Conservation (phyloP, 176 grass and related monocot species). For the Avena sativa region DNA sequence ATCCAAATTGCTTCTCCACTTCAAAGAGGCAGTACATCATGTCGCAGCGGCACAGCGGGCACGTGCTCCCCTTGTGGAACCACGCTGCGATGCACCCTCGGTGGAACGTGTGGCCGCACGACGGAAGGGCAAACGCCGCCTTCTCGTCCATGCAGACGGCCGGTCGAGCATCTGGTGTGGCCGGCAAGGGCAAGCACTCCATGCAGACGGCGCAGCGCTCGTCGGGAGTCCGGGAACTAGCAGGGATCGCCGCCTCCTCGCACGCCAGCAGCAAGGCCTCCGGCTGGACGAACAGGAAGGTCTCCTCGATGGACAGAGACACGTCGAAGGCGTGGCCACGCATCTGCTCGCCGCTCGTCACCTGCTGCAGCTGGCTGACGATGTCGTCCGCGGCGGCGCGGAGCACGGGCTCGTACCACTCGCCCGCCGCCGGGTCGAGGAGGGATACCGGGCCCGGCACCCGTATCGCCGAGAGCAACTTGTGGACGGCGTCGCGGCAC, state of each 20-base stretch:
- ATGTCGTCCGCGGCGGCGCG: neutral
- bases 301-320: neutral
- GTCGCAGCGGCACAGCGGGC: neutral
- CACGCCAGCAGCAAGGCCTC: conserved; percentile 3
- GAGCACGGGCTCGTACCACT: neutral
- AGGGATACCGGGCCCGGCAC: neutral
- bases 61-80: neutral
- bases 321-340: neutral
- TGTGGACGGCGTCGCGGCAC: neutral
- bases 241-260: neutral
- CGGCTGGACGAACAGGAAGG: neutral
- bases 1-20: no score
- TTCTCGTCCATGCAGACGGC: neutral
- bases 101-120: neutral
- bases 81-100: neutral
- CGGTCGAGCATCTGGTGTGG: neutral
- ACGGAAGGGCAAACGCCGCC: conserved; percentile 5
- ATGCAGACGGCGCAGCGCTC: neutral
- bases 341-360: neutral
- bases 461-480: neutral
- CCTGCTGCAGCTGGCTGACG: neutral
- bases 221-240: neutral
- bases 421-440: neutral
- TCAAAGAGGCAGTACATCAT: neutral
- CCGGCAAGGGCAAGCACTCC: neutral